Conservation (phyloP, 805 yeast genomes). For the Cyberlindnera mississippiensis region DNA sequence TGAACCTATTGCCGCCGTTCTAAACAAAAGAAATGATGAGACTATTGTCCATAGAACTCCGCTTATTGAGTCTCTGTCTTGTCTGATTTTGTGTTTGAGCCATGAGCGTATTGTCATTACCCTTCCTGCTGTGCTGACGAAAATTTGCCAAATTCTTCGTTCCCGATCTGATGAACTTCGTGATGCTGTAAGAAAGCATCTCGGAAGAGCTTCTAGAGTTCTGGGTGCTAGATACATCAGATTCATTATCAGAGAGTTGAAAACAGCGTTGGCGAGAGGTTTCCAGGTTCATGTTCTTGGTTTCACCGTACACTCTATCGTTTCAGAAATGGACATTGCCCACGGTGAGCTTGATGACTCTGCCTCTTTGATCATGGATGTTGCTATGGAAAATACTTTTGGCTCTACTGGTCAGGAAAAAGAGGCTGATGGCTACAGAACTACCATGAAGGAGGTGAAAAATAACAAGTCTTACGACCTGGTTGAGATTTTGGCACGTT, state of each 20-base stretch:
- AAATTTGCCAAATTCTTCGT: constrained; percentile 84
- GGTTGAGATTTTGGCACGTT: constrained; percentile 69
- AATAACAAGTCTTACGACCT: constrained; percentile 85
- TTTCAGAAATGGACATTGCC: constrained; percentile 49
- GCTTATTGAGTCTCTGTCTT: constrained; percentile 73
- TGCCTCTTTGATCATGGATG: constrained; percentile 54
- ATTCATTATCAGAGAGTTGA: constrained; percentile 75
- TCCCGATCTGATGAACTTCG: constrained; percentile 83
- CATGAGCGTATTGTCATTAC: constrained; percentile 50
- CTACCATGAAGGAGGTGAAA: constrained; percentile 86
- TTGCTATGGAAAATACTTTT: constrained; percentile 88
- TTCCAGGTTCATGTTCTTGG: constrained; percentile 92
- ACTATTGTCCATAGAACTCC: constrained; percentile 73
- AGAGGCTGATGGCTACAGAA: constrained; percentile 87
- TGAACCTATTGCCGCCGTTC: constrained; percentile 55
- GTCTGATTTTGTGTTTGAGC: constrained; percentile 59
- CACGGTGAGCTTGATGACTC: constrained; percentile 78
- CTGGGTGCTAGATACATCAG: constrained; percentile 73
- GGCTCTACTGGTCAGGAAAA: constrained; percentile 93
- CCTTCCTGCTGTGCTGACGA: constrained; percentile 79
- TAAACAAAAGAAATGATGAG: constrained; percentile 70
- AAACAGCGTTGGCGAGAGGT: constrained; percentile 77
- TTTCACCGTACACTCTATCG: constrained; percentile 73
- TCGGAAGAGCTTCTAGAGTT: constrained; percentile 57
- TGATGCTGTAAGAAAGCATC: constrained; percentile 75